Conservation (phyloP, 768 basidiomycete species). For the Tulasnella sp. region DNA sequence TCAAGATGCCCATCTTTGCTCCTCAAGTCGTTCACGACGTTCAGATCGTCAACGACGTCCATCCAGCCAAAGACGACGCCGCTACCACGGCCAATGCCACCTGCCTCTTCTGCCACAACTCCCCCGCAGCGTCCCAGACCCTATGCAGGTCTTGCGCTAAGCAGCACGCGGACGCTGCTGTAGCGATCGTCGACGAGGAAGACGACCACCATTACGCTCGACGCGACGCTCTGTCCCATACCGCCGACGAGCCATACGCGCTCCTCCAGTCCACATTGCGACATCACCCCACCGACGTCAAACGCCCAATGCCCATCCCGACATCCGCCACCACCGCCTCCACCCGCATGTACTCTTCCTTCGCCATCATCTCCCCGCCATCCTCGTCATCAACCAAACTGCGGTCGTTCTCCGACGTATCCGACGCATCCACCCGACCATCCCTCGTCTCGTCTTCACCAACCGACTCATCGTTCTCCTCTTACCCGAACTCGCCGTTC, state of each 20-base stretch:
- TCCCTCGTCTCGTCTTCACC: conserved; percentile 4
- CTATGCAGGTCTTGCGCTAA: conserved; percentile 1
- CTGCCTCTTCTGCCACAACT: neutral
- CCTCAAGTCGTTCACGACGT: conserved; percentile 4
- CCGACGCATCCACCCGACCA: neutral
- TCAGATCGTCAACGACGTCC: conserved; percentile 3
- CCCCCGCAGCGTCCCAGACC: neutral
- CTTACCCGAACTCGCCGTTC: neutral
- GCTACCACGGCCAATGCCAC: neutral
- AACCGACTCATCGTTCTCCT: conserved; percentile 15
- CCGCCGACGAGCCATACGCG: neutral
- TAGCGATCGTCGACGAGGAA: conserved; percentile 1
- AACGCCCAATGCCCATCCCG: conserved; percentile 1
- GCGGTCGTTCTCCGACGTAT: conserved; percentile 4
- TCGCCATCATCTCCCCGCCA: conserved; percentile 6
- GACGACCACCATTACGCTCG: neutral
- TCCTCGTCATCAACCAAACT: conserved; percentile 9
- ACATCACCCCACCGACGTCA: neutral
- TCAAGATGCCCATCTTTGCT: neutral
- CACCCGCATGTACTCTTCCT: neutral
- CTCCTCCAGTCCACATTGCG: conserved; percentile 1
- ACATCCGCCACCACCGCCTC: neutral
- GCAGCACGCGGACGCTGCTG: neutral
- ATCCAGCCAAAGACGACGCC: conserved; percentile 4
- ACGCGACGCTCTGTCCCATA: conserved; percentile 2